Evolutionary conservation across 345 rosid species (phyloP), one percentile per base, ranked within the genome.

Genomic region (Hypericum androsaemum): DNA sequence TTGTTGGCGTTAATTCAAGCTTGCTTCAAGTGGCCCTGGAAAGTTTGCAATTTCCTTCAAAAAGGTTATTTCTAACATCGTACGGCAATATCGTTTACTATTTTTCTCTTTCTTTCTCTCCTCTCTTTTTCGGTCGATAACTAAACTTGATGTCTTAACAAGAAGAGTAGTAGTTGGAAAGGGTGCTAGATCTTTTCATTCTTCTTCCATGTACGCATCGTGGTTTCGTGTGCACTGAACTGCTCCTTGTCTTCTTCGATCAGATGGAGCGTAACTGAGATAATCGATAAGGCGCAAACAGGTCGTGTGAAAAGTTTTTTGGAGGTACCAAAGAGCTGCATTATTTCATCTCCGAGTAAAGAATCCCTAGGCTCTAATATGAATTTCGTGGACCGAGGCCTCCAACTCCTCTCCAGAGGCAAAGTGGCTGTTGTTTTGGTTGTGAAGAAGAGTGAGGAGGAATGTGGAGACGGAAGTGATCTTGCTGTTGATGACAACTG

Each of bases 1-100:
- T 86, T 63, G 59, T 84, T 47, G 59, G 74, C 9, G 66, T 86
- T 5, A 86, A 86, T 76, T 75, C 88, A 37, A 75, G 74, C 58
- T 74, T 89, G 71, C 77, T 89, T 69, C 95, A 82, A 57, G 79
- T 60, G 56, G 97, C 95, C 47, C 57, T 89, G 66, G 68, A 72
- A 69, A 78, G 72, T 47, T 71, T 82, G 8, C 71, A 71, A 64
- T 57, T 56, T 11, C 59, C 86, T 43, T 63, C 75, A 0, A 72
- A 77, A 59, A 84, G 94, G 97, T 89, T 59, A 66, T 8, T 38
- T 54, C 16, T 47, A 44, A 22, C 32, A 22, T 22, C 32, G 2
- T 1, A 22, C 4, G 32, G 32, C 32, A 22, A 22, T 22, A 22
- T 22, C 32, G 4, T 22, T 22, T 22, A 22, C 4, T 22, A 22